Percentiles rank a stretch among this genome's conserved stretches.
phyloP scores from a whole-genome alignment of 2,329 filamentous ascomycete species.

The Uncinocarpus reesii region DNA sequence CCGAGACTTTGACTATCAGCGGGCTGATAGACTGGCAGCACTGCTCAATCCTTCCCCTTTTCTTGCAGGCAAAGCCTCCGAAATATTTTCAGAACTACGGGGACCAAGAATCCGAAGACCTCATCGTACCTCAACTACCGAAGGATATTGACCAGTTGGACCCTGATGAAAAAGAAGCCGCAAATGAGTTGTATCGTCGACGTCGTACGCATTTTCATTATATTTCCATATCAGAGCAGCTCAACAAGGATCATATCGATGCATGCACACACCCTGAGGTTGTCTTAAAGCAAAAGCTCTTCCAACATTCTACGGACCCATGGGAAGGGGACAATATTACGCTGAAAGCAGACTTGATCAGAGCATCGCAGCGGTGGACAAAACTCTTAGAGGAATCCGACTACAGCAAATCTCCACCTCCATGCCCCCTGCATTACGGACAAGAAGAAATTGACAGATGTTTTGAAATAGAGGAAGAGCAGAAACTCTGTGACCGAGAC shows the following conservation, averaged over 20 bases:
- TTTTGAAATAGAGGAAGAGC: slow-evolving; percentile 2
- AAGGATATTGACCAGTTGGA: slow-evolving; percentile 17
- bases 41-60: slow-evolving; percentile 24
- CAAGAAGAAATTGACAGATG: neutral
- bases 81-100: slow-evolving; percentile 23
- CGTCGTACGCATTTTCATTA: slow-evolving; percentile 21
- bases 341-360: slow-evolving; percentile 12
- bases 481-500: slow-evolving; percentile 5
- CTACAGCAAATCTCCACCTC: neutral
- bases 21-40: slow-evolving; percentile 38
- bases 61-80: slow-evolving; percentile 20
- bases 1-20: slow-evolving; percentile 21
- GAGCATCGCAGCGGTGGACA: slow-evolving; percentile 1
- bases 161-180: slow-evolving; percentile 17
- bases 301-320: slow-evolving; percentile 7
- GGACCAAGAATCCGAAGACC: slow-evolving; percentile 20
- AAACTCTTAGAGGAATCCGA: neutral
- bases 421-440: neutral
- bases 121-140: slow-evolving; percentile 18
- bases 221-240: slow-evolving; percentile 15
- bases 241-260: slow-evolving; percentile 16
- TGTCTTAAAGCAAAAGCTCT: slow-evolving; percentile 10
- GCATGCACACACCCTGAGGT: slow-evolving; percentile 5
- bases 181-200: slow-evolving; percentile 15
- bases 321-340: slow-evolving; percentile 12